Percentiles rank a stretch among this genome's conserved stretches.
phyloP scores from a whole-genome alignment of 1,284 basidiomycete species.

The Irpex lacteus region DNA sequence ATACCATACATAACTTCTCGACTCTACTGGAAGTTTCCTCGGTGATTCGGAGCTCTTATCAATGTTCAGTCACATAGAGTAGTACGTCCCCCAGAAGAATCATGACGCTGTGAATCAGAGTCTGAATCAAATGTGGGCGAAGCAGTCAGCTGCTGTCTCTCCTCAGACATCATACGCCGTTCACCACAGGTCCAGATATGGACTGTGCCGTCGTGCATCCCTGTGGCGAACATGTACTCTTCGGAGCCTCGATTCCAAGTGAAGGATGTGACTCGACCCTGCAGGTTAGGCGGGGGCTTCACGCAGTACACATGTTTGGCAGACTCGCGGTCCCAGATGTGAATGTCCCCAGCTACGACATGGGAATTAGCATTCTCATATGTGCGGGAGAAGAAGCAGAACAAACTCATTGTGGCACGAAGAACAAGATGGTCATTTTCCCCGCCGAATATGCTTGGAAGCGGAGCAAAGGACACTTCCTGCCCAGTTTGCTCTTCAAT shows the following conservation, averaged over 20 bases:
- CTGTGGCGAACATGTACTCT: conserved; percentile 12
- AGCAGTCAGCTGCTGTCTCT: no score
- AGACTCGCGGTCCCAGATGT: conserved; percentile 5
- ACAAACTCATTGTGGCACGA: conserved; percentile 3
- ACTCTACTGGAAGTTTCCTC: no score
- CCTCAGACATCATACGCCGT: neutral
- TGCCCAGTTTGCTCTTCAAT: conserved; percentile 19
- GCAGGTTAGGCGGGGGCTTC: neutral
- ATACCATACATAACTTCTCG: no score
- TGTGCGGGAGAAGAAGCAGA: neutral
- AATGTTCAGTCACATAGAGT: no score
- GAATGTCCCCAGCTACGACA: conserved; percentile 4
- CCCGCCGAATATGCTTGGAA: conserved; percentile 7
- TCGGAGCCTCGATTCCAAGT: conserved; percentile 9
- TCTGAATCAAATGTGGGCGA: no score
- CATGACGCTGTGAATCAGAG: no score
- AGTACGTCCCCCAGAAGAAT: no score
- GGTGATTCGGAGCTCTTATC: no score
- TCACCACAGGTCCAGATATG: conserved; percentile 5
- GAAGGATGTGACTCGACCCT: conserved; percentile 6
- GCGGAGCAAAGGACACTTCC: neutral
- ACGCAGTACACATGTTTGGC: neutral
- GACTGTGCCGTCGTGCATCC: conserved; percentile 9
- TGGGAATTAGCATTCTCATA: neutral
- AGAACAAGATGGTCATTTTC: conserved; percentile 3